Evolutionary conservation across 805 yeast genomes (phyloP).

Genomic region (Metschnikowia aberdeeniae): DNA sequence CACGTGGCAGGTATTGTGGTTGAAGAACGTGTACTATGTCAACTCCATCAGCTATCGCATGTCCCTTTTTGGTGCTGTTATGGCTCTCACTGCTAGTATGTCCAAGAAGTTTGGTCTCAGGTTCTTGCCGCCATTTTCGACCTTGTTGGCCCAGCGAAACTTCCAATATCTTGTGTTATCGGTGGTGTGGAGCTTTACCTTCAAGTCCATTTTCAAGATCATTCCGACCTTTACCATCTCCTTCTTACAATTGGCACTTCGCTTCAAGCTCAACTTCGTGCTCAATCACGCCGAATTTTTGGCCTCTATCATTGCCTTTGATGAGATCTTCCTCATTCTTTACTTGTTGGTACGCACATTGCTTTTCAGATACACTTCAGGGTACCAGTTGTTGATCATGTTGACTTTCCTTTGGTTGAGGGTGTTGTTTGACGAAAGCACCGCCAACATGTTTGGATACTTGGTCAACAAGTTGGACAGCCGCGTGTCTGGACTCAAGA

Average conservation of each 20-base stretch:
- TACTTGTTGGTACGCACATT: slow-evolving; percentile 57
- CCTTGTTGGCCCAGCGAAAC: slow-evolving; percentile 67
- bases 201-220: slow-evolving; percentile 61
- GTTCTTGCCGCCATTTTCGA: slow-evolving; percentile 55
- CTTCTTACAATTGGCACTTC: slow-evolving; percentile 48
- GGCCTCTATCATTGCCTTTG: slow-evolving; percentile 50
- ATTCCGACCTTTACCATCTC: slow-evolving; percentile 58
- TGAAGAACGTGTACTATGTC: slow-evolving; percentile 36
- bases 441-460: slow-evolving; percentile 41
- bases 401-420: slow-evolving; percentile 66
- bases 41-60: slow-evolving; percentile 53
- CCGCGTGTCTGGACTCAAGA: slow-evolving; percentile 38
- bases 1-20: slow-evolving; percentile 37
- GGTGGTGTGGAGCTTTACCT: slow-evolving; percentile 56
- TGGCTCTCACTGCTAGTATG: slow-evolving; percentile 50
- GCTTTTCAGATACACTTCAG: slow-evolving; percentile 62
- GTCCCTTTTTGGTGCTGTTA: slow-evolving; percentile 52
- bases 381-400: slow-evolving; percentile 60
- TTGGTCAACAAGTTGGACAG: slow-evolving; percentile 43
- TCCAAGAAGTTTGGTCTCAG: slow-evolving; percentile 56
- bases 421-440: slow-evolving; percentile 50
- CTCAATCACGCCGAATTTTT: slow-evolving; percentile 35
- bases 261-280: slow-evolving; percentile 39
- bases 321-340: slow-evolving; percentile 53
- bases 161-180: slow-evolving; percentile 64